A percentile compares a stretch with the other conserved stretches of the same genome.
These are phyloP conservation scores for Trichoderma sp. DNA, from an alignment of 2,329 filamentous ascomycete species.

Conservation along the genomic window DNA sequence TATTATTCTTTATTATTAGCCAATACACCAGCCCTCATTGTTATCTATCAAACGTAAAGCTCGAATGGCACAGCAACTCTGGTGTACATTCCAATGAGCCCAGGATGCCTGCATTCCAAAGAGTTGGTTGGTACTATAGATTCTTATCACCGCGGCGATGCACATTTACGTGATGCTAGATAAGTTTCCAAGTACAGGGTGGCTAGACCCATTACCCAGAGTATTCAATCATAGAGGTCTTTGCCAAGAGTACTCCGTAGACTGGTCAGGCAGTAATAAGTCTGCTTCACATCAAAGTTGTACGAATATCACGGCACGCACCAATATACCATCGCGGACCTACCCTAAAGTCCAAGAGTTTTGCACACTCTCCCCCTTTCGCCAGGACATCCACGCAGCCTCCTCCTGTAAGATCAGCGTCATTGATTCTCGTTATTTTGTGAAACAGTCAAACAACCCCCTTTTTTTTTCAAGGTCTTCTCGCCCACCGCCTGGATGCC, in stretches of 20 bases:
- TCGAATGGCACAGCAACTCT: not conserved
- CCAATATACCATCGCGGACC: too few species aligned
- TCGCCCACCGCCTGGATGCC: not conserved
- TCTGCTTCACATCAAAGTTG: too few species aligned
- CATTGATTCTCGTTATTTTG: not conserved
- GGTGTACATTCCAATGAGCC: not conserved
- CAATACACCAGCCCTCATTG: not conserved
- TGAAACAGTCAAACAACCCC: too few species aligned
- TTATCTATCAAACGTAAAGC: not conserved
- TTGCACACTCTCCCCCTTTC: too few species aligned
- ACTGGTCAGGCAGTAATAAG: too few species aligned
- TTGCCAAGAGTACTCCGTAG: not conserved
- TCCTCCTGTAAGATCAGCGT: not conserved
- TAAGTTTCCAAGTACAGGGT: not conserved
- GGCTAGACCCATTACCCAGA: not conserved
- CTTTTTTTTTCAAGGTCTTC: too few species aligned
- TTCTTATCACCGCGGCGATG: not conserved
- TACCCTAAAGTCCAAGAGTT: too few species aligned
- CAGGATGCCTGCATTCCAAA: not conserved
- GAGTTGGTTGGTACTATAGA: not conserved
- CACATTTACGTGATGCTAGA: not conserved
- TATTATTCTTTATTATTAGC: not conserved
- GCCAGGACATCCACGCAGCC: too few species aligned
- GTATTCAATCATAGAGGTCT: not conserved
- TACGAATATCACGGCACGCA: too few species aligned